Evolutionary conservation across 352 stramenopile genomes (phyloP).

Genomic region (Elongisporangium undulatum): DNA sequence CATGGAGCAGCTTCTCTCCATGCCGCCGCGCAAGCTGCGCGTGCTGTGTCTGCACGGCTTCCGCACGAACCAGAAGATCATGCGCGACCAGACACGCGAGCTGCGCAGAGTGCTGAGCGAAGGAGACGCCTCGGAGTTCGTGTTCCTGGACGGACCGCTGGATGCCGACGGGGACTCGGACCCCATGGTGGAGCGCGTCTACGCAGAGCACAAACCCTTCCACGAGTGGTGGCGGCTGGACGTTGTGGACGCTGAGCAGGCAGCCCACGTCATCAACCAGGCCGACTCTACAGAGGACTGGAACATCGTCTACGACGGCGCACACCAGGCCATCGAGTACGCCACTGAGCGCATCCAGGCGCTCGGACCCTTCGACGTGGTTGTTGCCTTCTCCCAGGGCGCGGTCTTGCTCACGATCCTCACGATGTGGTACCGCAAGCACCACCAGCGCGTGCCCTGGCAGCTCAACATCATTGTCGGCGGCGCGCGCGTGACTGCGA

Average conservation of each 20-base stretch:
- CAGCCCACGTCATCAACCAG: not conserved
- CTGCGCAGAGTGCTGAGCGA: conserved; percentile 20
- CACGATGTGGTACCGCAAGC: conserved; percentile 29
- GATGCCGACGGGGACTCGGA: conserved; percentile 29
- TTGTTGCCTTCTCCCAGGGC: conserved; percentile 50
- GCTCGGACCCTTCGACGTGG: conserved; percentile 35
- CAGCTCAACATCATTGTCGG: conserved; percentile 34
- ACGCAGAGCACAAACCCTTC: conserved; percentile 23
- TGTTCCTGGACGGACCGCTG: conserved; percentile 34
- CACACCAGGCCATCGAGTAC: conserved; percentile 30
- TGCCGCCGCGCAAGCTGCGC: conserved; percentile 20
- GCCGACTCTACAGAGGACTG: not conserved
- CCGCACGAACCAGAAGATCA: conserved; percentile 43
- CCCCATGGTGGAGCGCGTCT: conserved; percentile 25
- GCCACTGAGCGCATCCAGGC: conserved; percentile 25
- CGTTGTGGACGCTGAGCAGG: conserved; percentile 8
- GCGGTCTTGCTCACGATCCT: conserved; percentile 31
- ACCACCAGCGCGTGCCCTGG: conserved; percentile 22
- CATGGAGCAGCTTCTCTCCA: not conserved
- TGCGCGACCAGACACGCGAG: conserved; percentile 34
- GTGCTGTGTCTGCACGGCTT: conserved; percentile 54
- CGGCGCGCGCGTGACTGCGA: conserved; percentile 24
- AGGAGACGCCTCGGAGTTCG: conserved; percentile 27
- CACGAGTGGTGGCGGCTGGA: conserved; percentile 46
- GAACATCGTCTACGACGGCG: conserved; percentile 21